These are phyloP conservation scores for Kodamaea alishanica DNA, from an alignment of 1,139 yeast genomes.

Conservation along the genomic window DNA sequence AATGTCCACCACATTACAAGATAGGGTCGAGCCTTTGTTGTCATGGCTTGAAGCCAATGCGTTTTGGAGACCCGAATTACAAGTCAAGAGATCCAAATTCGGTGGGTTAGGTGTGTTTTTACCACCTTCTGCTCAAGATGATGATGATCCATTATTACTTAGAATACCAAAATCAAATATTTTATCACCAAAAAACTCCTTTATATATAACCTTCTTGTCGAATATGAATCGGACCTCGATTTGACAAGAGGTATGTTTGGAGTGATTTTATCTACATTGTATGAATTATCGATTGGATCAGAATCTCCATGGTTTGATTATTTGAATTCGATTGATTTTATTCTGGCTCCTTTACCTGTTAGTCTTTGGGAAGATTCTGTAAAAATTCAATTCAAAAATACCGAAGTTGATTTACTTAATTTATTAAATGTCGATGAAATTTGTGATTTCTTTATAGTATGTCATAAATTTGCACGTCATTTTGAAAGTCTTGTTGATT, in stretches of 20 bases:
- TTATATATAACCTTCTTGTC: constrained; percentile 61
- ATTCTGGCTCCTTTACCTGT: constrained; percentile 47
- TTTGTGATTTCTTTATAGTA: constrained; percentile 50
- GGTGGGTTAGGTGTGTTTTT: constrained; percentile 78
- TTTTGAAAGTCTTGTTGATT: constrained; percentile 23
- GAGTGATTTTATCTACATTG: constrained; percentile 63
- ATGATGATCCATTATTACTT: constrained; percentile 31
- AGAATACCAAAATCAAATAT: constrained; percentile 52
- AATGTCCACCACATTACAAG: constrained; percentile 15
- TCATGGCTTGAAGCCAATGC: constrained; percentile 50
- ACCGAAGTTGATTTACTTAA: constrained; percentile 67
- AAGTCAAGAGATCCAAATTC: constrained; percentile 42
- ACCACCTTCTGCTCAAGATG: constrained; percentile 16
- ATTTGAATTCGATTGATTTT: constrained; percentile 53
- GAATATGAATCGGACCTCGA: constrained; percentile 47
- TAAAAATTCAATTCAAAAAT: constrained; percentile 49
- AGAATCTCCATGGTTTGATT: constrained; percentile 73
- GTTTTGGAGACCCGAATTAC: constrained; percentile 49
- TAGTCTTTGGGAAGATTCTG: constrained; percentile 58
- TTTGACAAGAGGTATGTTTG: constrained; percentile 52
- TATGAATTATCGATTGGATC: constrained; percentile 56
- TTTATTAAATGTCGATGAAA: constrained; percentile 56
- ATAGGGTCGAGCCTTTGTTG: constrained; percentile 12
- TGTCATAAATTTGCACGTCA: constrained; percentile 48
- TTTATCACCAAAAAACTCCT: constrained; percentile 56